Conservation (phyloP, 208 protist genomes). For the Giardia muris region DNA sequence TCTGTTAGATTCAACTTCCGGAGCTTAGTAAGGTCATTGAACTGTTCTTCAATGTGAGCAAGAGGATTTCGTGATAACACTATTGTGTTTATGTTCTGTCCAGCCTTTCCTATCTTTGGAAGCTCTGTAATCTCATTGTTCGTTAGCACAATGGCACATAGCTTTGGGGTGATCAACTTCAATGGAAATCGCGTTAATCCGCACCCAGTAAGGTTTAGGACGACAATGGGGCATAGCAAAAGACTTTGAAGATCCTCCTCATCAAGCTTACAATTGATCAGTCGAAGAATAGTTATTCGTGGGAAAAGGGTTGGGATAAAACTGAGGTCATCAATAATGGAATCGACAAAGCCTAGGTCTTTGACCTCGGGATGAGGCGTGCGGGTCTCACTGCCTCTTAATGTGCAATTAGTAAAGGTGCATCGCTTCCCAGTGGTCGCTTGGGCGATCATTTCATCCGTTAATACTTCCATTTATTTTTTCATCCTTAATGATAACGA, state of each 20-base stretch:
- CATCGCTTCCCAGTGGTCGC: too few species aligned
- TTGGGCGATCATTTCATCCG: too few species aligned
- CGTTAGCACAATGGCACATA: not conserved
- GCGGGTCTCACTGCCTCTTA: not conserved
- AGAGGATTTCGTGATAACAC: not conserved
- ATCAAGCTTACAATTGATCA: not conserved
- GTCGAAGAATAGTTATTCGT: not conserved
- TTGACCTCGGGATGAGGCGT: not conserved
- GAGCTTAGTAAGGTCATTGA: not conserved
- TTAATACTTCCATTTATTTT: too few species aligned
- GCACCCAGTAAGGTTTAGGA: not conserved
- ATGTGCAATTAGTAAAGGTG: not conserved
- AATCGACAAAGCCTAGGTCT: not conserved
- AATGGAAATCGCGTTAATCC: not conserved
- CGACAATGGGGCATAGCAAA: not conserved
- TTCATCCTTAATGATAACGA: too few species aligned
- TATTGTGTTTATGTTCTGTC: not conserved
- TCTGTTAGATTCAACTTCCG: not conserved
- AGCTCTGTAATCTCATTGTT: not conserved
- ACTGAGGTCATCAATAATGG: not conserved
- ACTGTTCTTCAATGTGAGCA: not conserved
- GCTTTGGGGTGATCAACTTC: not conserved
- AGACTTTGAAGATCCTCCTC: not conserved
- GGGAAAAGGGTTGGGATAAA: not conserved
- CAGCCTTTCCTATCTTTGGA: not conserved